Base-by-base conservation (phyloP, 2,329 filamentous ascomycete species). In the Alternaria alternata region DNA sequence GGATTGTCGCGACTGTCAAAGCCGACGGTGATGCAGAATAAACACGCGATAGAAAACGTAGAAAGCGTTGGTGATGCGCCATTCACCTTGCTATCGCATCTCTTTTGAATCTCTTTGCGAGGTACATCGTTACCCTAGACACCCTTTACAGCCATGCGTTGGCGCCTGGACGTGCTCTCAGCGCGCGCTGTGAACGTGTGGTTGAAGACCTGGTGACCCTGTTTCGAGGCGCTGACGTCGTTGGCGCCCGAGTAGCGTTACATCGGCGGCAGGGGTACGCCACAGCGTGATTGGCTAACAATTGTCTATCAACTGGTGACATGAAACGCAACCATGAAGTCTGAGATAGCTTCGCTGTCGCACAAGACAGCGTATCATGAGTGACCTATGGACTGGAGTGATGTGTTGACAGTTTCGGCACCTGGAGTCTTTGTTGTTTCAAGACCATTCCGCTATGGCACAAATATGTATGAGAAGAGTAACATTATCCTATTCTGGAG, bases 201-300 rank as follows among this genome's bases (percentile, higher is more conserved):
- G 58, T 51, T 51, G 54, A 32, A 32, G 55, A 58, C 43, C 51
- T 60, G 68, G 57, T 58, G 56, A 67, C 61, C 63, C 67, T 74
- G 67, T 65, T 57, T 42, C 63, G 54, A 65, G 61, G 63, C 62
- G 73, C 67, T 63, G 63, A 70, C 69, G 71, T 72, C 69, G 71
- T 70, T 68, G 65, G 68, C 68, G 63, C 64, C 57, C 49, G 58
- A 46, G 51, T 67, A 61, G 63, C 49, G 38, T 62, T 38, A 39
- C 43, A 14, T 32, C 24, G 28, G 41, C 24, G 51, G 44, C 65
- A 54, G 51, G 64, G 66, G 65, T 52, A 26, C 32, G 28, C 26
- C 9, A 26, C 8, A 7, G 36, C 58, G 56, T 71, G 70, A 75
- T 75, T 77, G 72, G 75, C 62, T 59, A 30, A 46, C 48, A 62